Base-by-base conservation (phyloP, 371 early-diverging fungal species). In the Mycotypha africana region DNA sequence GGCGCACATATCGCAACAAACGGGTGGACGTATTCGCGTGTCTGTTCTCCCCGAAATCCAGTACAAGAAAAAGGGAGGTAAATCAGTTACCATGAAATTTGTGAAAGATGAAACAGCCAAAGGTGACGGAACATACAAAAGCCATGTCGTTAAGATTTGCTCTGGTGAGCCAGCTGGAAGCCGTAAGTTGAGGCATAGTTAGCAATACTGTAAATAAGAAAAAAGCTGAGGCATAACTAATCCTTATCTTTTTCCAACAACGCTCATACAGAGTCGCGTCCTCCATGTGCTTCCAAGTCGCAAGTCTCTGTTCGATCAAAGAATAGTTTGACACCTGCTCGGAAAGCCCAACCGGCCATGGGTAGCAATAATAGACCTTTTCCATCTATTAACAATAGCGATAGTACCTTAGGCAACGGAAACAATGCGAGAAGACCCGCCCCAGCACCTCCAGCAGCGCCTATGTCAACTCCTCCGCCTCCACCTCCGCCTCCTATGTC, bases 11-110 rank as follows among this genome's bases (percentile, higher is more conserved):
- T 56, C 60, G 30, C 74, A 67, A 42, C 58, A 64, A 25, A 74
- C 80, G 8, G 65, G 67, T 6, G 76, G 77, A 8, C 38, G 58
- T 28, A 37, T 57, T 55, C 60, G 65, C 4, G 72, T 89, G 15
- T 67, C 83, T 25, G 65, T 88, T 41, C 52, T 49, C 22, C 62
- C 63, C 22, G 64, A 65, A 32, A 84, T 88, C 42, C 75, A 76
- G 35, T 90, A 86, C 66, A 54, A 63, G 42, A 91, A 88, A 65
- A 91, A 91, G 75, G 80, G 84, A 33, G 75, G 68, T 47, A 91
- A 91, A 58, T 51, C 70, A 4, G 86, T 78, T 16, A 79, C 70
- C 15, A 69, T 91, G 73, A 89, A 88, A 68, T 87, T 86, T 65
- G 70, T 74, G 38, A 88, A 88, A 70, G 86, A 88, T 52, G 88